phyloP scores from a whole-genome alignment of 352 stramenopile genomes.

The Aphanomyces astaci region DNA sequence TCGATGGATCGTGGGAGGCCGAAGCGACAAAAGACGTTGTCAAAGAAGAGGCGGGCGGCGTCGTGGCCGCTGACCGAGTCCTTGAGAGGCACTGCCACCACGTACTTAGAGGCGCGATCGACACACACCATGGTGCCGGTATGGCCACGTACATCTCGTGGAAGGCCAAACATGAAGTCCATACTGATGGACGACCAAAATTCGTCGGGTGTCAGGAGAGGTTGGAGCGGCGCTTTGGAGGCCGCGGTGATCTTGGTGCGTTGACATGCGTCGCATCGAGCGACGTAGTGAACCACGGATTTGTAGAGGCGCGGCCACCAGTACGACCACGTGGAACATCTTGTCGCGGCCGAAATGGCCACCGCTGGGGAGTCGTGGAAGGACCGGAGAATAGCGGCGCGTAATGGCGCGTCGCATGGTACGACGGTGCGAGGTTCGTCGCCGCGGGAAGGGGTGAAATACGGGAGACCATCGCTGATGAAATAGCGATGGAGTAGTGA shows the following conservation, averaged over 20 bases:
- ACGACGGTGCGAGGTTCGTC: too few relatives aligned
- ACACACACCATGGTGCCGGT: conserved; percentile 5
- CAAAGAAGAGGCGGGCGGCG: conserved; percentile 22
- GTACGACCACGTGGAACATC: too few relatives aligned
- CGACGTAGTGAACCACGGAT: too few relatives aligned
- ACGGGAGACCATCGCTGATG: too few relatives aligned
- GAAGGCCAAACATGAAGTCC: conserved; percentile 11
- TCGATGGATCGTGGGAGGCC: conserved; percentile 22
- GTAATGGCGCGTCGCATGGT: too few relatives aligned
- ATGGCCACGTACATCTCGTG: not conserved
- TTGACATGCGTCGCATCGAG: not conserved
- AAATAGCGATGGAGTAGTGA: too few relatives aligned
- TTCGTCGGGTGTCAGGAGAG: not conserved
- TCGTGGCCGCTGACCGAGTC: not conserved
- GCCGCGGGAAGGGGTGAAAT: too few relatives aligned
- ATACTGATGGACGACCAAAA: conserved; percentile 8
- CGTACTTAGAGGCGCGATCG: not conserved
- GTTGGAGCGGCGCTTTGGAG: not conserved
- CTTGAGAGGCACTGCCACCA: not conserved
- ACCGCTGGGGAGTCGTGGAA: too few relatives aligned
- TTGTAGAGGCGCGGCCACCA: too few relatives aligned
- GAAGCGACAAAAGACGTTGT: not conserved
- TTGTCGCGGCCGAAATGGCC: too few relatives aligned
- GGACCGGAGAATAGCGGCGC: too few relatives aligned
- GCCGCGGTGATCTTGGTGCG: not conserved